These are phyloP conservation scores for Nemania sp. DNA, from an alignment of 2,329 filamentous ascomycete genomes.

Conservation along the genomic window DNA sequence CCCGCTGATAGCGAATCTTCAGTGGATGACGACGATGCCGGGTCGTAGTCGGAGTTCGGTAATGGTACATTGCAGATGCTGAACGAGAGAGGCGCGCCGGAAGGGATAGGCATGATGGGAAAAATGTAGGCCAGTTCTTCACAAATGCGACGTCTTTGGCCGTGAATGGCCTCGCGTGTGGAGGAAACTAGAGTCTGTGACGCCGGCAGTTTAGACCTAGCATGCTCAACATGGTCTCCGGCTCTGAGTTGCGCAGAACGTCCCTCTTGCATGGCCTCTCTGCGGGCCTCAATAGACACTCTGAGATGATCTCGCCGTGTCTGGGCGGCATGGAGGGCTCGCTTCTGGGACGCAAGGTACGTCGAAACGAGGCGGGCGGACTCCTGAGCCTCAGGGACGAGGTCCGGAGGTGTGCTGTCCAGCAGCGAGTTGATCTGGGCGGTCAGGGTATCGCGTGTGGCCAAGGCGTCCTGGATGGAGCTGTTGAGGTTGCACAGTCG, in stretches of 20 bases:
- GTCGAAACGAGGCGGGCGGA: constrained; percentile 51
- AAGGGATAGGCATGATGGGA: constrained; percentile 68
- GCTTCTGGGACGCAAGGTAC: constrained; percentile 66
- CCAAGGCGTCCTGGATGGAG: constrained; percentile 86
- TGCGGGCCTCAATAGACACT: constrained; percentile 66
- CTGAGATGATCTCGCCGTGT: constrained; percentile 69
- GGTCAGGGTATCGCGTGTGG: constrained; percentile 73
- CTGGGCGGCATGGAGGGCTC: constrained; percentile 63
- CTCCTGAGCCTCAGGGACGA: constrained; percentile 54
- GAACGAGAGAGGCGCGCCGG: constrained; percentile 70
- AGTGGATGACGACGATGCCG: constrained; percentile 48
- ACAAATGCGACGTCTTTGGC: constrained; percentile 86
- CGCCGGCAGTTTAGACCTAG: constrained; percentile 59
- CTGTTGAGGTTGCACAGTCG: constrained; percentile 84
- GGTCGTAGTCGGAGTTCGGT: constrained; percentile 78
- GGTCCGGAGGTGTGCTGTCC: constrained; percentile 45
- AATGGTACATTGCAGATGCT: constrained; percentile 78
- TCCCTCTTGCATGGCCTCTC: constrained; percentile 68
- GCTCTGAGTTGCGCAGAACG: constrained; percentile 61
- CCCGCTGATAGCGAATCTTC: constrained; percentile 79
- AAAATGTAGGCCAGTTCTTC: constrained; percentile 81
- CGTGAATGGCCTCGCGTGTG: constrained; percentile 69
- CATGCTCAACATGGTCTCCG: constrained; percentile 63
- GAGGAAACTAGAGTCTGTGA: constrained; percentile 58
- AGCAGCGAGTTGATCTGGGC: constrained; percentile 73